Conservation (phyloP, 768 basidiomycete genomes). For the Pisolithus marmoratus region DNA sequence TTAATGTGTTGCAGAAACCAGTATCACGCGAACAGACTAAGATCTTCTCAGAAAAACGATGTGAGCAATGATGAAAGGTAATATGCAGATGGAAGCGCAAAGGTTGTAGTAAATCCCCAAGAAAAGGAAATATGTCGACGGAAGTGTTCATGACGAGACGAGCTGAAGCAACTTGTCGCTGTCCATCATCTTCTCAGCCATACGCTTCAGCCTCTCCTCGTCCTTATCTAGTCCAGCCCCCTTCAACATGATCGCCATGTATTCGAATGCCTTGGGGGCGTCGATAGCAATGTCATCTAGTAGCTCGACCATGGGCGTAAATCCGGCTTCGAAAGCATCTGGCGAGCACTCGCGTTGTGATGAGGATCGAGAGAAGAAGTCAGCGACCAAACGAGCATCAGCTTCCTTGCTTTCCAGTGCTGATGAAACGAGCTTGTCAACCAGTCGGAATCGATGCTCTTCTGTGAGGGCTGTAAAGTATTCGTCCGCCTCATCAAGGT, state of each 20-base stretch:
- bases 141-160: slow-evolving; percentile 35
- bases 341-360: slow-evolving; percentile 55
- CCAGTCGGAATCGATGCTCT: slow-evolving; percentile 56
- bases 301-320: slow-evolving; percentile 61
- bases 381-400: slow-evolving; percentile 71
- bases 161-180: slow-evolving; percentile 54
- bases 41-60: slow-evolving; percentile 15
- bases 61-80: slow-evolving; percentile 10
- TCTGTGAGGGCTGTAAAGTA: slow-evolving; percentile 76
- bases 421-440: slow-evolving; percentile 67
- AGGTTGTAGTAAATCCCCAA: slow-evolving; percentile 10
- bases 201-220: slow-evolving; percentile 48
- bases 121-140: slow-evolving; percentile 9
- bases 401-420: slow-evolving; percentile 80
- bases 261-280: slow-evolving; percentile 77
- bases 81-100: neutral
- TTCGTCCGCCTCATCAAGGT: slow-evolving; percentile 79
- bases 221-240: slow-evolving; percentile 56
- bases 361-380: slow-evolving; percentile 61
- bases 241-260: slow-evolving; percentile 71
- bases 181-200: slow-evolving; percentile 59
- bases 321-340: slow-evolving; percentile 69
- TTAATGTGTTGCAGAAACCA: slow-evolving; percentile 24
- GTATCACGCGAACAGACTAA: slow-evolving; percentile 15
- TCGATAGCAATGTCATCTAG: slow-evolving; percentile 90